Percentiles rank a stretch among this genome's conserved stretches.
Evolutionary conservation across 768 basidiomycete genomes (phyloP).

Genomic region (Phlebiopsis gigantea): DNA sequence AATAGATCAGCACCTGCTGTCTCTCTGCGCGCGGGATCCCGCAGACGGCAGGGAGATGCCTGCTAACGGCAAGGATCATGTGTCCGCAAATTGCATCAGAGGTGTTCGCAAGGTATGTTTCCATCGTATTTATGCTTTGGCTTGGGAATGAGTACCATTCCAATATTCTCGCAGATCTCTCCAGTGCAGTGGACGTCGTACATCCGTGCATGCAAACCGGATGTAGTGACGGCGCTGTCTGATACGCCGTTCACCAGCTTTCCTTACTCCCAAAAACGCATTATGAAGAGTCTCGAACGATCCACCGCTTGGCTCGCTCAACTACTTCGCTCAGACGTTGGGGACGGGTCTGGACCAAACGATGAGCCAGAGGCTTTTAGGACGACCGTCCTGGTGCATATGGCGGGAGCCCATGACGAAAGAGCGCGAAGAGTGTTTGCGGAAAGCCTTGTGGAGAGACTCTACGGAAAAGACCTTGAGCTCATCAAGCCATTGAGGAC

Average conservation of each 20-base stretch:
- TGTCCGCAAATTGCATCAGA: conserved; percentile 54
- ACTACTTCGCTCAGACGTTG: conserved; percentile 32
- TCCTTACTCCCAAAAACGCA: conserved; percentile 73
- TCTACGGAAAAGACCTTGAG: conserved; percentile 52
- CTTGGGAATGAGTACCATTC: too few species aligned
- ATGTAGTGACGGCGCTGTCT: conserved; percentile 64
- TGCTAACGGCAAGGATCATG: conserved; percentile 54
- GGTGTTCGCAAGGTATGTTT: conserved; percentile 66
- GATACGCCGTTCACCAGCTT: conserved; percentile 64
- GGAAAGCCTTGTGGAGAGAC: conserved; percentile 45
- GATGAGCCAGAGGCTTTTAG: neutral
- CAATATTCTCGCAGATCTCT: conserved; percentile 40
- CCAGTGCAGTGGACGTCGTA: conserved; percentile 52
- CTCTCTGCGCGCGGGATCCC: conserved; percentile 63
- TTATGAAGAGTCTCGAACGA: conserved; percentile 64
- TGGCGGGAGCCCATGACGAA: conserved; percentile 55
- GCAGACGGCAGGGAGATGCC: conserved; percentile 64
- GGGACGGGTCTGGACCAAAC: neutral
- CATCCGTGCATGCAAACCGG: conserved; percentile 50
- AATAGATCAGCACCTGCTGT: conserved; percentile 42
- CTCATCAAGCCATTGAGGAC: conserved; percentile 43
- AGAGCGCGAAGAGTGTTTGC: conserved; percentile 65
- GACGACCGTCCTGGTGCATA: conserved; percentile 54
- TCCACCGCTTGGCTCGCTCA: conserved; percentile 58
- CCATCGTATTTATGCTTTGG: too few species aligned